phyloP scores from a whole-genome alignment of 139 green algal genomes.

The Chlorella sp. region DNA sequence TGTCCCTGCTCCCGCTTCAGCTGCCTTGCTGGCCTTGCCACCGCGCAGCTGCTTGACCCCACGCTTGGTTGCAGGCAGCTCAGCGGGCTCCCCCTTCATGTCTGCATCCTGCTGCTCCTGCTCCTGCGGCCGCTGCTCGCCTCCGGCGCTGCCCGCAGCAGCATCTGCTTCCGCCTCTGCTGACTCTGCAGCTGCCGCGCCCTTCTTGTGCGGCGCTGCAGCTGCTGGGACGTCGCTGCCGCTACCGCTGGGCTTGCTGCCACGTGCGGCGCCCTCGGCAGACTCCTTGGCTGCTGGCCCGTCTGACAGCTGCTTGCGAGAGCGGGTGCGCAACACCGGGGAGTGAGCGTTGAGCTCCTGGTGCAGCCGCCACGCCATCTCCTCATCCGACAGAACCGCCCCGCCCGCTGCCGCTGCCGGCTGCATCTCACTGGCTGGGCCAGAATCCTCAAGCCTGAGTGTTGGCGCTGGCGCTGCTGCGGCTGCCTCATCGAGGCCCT shows the following conservation, averaged over 20 bases:
- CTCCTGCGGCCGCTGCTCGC: not conserved
- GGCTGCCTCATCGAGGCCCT: not conserved
- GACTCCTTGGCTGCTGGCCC: not conserved
- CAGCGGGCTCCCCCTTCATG: not conserved
- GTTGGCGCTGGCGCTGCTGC: not conserved
- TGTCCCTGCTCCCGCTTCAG: not conserved
- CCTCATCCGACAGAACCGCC: slow-evolving; percentile 53
- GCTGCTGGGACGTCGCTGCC: not conserved
- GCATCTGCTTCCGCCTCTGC: not conserved
- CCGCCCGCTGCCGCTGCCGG: not conserved
- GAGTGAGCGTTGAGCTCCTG: slow-evolving; percentile 48
- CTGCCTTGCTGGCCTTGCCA: not conserved
- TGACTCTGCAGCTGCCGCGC: not conserved
- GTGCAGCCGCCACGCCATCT: slow-evolving; percentile 73
- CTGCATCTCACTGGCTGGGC: not conserved
- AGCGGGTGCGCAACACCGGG: slow-evolving; percentile 42
- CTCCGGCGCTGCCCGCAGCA: not conserved
- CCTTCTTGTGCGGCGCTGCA: not conserved
- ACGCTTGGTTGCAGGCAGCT: not conserved
- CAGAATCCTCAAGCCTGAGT: not conserved
- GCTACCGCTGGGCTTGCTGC: not conserved
- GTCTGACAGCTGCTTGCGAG: slow-evolving; percentile 16
- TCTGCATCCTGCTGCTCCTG: not conserved
- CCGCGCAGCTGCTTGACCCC: not conserved
- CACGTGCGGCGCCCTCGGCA: not conserved